These are phyloP conservation scores for Suaeda aralocaspica DNA, from an alignment of 148 eudicot species.

Conservation along the genomic window DNA sequence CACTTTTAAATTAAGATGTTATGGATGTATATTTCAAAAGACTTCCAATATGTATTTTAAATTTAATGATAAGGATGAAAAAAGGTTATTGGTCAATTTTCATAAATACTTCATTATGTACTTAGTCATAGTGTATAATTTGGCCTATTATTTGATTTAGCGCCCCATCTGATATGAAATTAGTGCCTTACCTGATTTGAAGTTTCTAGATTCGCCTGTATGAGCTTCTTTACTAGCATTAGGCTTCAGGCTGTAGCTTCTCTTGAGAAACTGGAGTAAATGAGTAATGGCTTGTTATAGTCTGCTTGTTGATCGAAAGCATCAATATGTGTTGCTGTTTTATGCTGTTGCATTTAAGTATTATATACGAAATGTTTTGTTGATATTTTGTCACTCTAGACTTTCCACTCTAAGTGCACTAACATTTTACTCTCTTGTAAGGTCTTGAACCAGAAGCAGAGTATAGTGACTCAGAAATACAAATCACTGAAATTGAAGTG, in stretches of 20 bases:
- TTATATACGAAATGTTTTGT: neutral
- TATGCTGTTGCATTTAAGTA: neutral
- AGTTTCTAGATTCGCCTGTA: neutral
- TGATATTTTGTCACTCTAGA: neutral
- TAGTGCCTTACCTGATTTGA: too few species aligned
- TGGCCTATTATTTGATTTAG: too few species aligned
- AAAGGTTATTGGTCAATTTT: too few species aligned
- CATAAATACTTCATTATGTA: too few species aligned
- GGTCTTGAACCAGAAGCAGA: slow-evolving; percentile 35
- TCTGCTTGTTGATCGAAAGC: neutral
- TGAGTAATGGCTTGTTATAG: neutral
- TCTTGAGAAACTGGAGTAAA: neutral
- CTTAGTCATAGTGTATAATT: too few species aligned
- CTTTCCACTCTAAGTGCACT: slow-evolving; percentile 8
- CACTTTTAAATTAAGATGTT: too few species aligned
- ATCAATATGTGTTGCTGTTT: neutral
- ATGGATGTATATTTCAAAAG: too few species aligned
- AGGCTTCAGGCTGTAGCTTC: neutral
- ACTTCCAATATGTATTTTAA: too few species aligned
- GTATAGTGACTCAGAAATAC: slow-evolving; percentile 32
- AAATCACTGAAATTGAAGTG: slow-evolving; percentile 26
- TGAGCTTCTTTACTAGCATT: neutral
- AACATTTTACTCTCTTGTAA: slow-evolving; percentile 14
- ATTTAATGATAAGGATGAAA: too few species aligned
- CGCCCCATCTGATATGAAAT: too few species aligned